Conservation (phyloP, 352 stramenopile species). For the Achlya hypogyna region DNA sequence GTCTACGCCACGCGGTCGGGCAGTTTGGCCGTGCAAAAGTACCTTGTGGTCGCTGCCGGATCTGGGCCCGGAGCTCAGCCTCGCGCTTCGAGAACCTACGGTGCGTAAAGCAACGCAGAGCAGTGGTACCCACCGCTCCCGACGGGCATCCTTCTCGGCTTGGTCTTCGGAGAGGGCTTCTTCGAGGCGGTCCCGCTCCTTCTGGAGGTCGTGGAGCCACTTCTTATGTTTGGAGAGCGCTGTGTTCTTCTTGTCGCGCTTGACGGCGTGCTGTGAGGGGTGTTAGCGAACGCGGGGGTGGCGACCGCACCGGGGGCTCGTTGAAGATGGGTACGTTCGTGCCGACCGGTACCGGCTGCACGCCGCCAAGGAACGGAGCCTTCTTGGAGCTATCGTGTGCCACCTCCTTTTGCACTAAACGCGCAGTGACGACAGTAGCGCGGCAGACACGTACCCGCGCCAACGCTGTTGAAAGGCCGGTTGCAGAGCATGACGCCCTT, state of each 20-base stretch:
- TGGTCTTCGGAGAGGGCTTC: constrained; percentile 71
- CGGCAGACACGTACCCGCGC: constrained; percentile 34
- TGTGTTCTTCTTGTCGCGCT: constrained; percentile 86
- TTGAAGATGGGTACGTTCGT: constrained; percentile 74
- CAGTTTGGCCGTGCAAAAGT: not conserved
- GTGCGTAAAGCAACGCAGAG: not conserved
- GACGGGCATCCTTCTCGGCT: constrained; percentile 48
- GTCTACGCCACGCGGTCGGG: constrained; percentile 15
- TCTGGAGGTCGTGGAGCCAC: constrained; percentile 89
- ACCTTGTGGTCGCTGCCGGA: constrained; percentile 26
- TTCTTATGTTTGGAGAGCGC: constrained; percentile 89
- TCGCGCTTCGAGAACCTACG: constrained; percentile 61
- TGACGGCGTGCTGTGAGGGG: constrained; percentile 45
- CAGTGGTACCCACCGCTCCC: constrained; percentile 31
- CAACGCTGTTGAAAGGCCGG: constrained; percentile 85
- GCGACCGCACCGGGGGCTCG: constrained; percentile 37
- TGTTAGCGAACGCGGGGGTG: not conserved
- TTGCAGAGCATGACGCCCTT: constrained; percentile 95
- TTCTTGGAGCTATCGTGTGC: constrained; percentile 8
- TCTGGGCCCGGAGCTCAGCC: constrained; percentile 58
- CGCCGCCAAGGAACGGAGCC: constrained; percentile 59
- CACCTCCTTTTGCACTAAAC: not conserved
- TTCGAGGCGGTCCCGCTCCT: constrained; percentile 78
- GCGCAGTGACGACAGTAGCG: not conserved
- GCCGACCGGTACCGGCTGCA: constrained; percentile 52